phyloP scores from a whole-genome alignment of 305 asterid species.

The Rubia tinctorum region DNA sequence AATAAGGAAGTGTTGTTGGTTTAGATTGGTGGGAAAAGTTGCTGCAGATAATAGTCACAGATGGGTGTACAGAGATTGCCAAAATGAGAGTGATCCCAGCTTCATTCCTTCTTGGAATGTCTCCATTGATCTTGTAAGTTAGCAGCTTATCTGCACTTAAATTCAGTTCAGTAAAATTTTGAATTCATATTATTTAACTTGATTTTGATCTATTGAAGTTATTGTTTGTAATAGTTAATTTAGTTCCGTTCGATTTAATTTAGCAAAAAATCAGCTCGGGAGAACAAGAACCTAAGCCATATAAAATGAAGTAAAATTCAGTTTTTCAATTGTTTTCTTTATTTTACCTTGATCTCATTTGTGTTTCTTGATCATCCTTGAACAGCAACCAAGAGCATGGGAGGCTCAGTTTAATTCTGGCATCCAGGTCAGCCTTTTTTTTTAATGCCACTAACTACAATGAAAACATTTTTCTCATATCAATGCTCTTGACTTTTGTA shows the following conservation, averaged over 20 bases:
- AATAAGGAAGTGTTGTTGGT: neutral
- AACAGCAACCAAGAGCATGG: constrained; percentile 87
- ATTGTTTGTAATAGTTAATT: too few species aligned
- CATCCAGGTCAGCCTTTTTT: constrained; percentile 81
- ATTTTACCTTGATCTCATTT: constrained; percentile 1
- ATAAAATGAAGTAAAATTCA: constrained; percentile 5
- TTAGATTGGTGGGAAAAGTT: constrained; percentile 82
- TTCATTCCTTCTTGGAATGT: constrained; percentile 68
- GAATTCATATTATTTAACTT: too few species aligned
- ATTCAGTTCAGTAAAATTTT: too few species aligned
- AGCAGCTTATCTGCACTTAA: too few species aligned
- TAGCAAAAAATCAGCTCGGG: too few species aligned
- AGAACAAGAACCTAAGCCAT: neutral
- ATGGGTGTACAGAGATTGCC: constrained; percentile 70
- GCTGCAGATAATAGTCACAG: constrained; percentile 82
- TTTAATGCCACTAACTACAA: too few species aligned
- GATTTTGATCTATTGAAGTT: too few species aligned
- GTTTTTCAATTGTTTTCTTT: neutral
- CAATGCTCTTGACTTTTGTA: neutral
- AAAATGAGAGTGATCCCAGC: constrained; percentile 49
- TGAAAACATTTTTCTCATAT: too few species aligned
- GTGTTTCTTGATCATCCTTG: constrained; percentile 6
- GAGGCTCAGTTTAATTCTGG: constrained; percentile 84
- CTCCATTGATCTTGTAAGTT: constrained; percentile 65
- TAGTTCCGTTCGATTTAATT: too few species aligned